Base-by-base conservation (phyloP, 805 yeast species). In the Candida andamanensis region DNA sequence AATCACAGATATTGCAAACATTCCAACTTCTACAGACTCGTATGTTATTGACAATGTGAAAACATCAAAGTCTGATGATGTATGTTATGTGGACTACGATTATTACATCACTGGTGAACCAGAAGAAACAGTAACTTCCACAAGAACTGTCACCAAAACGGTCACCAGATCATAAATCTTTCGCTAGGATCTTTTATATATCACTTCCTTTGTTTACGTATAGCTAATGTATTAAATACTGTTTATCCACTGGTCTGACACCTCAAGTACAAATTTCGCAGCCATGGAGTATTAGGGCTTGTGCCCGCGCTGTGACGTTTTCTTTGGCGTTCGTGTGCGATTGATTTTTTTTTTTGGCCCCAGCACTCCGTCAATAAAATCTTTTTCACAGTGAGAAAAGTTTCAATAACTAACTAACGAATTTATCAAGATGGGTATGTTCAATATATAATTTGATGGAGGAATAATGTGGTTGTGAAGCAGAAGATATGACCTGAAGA, bases 11-110 rank as follows among this genome's bases (percentile, higher is more conserved):
- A 41, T 44, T 24, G 45, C 52, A 15, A 34, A 49, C 27, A 46
- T 49, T 37, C 49, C 57, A 16, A 34, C 54, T 27, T 40, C 56
- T 15, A 43, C 57, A 27, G 45, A 42, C 15, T 49, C 60, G 17
- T 60, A 67, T 57, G 42, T 59, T 17, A 58, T 64, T 25, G 64
- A 53, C 15, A 52, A 48, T 37, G 44, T 55, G 6, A 42, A 54
- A 30, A 63, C 71, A 6, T 36, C 56, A 13, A 39, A 47, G 17
- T 40, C 55, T 25, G 44, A 47, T 28, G 56, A 60, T 26, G 56
- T 58, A 28, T 56, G 68, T 50, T 31, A 50, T 35, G 61, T 63
- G 31, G 50, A 58, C 49, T 56, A 56, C 47, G 60, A 58, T 48
- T 57, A 61, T 54, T 56, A 58, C 49, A 49, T 39, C 23, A 53